A percentile compares a stretch with the other conserved stretches of the same genome.
Conservation (phyloP, 2,329 filamentous ascomycete species). For the Uncinocarpus reesii region DNA sequence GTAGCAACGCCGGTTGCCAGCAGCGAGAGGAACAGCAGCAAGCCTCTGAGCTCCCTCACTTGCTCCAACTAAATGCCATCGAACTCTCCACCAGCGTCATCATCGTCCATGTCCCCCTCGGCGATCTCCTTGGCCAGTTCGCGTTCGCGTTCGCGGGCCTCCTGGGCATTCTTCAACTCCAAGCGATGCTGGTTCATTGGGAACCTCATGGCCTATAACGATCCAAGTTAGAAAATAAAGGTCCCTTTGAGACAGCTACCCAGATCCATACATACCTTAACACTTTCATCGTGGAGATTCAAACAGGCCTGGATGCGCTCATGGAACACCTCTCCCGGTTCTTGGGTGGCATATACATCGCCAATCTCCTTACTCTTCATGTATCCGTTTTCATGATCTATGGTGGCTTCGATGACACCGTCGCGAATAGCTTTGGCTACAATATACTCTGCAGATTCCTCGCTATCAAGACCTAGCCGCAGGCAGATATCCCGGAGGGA, state of each 20-base stretch:
- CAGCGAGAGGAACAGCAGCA: background rate
- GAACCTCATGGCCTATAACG: slow-evolving; percentile 79
- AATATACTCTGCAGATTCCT: slow-evolving; percentile 98
- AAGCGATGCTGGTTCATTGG: slow-evolving; percentile 98
- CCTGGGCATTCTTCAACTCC: slow-evolving; percentile 95
- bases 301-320: slow-evolving; percentile 90
- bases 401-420: slow-evolving; percentile 87
- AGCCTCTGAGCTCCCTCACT: background rate
- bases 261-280: slow-evolving; percentile 62
- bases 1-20: slow-evolving; percentile 5
- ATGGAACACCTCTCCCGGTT: slow-evolving; percentile 95
- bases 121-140: slow-evolving; percentile 99
- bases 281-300: slow-evolving; percentile 88
- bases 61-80: slow-evolving; percentile 64
- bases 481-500: slow-evolving; percentile 96
- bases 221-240: slow-evolving; percentile 22
- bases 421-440: slow-evolving; percentile 97
- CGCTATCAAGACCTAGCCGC: slow-evolving; percentile 80
- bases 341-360: slow-evolving; percentile 89
- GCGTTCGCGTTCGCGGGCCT: slow-evolving; percentile 89
- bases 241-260: background rate
- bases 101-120: slow-evolving; percentile 92
- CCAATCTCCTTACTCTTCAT: slow-evolving; percentile 98
- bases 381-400: slow-evolving; percentile 89
- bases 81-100: slow-evolving; percentile 90